Conservation (phyloP, 1,139 yeast genomes). For the Pichia inconspicua region DNA sequence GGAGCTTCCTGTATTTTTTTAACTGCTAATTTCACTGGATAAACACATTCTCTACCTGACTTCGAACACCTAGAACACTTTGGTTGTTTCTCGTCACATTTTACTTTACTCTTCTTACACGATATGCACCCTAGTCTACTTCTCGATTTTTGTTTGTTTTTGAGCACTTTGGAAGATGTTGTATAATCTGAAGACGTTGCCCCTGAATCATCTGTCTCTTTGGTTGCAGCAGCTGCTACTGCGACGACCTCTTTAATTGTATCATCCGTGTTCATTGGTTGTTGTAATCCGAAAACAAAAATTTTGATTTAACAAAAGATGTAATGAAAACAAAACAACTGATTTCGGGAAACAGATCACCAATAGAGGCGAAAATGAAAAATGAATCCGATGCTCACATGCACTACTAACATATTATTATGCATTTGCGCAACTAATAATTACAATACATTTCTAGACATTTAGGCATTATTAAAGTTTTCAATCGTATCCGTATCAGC, state of each 20-base stretch:
- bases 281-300: not conserved
- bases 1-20: not conserved
- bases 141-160: not conserved
- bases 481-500: constrained; percentile 1
- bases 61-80: constrained; percentile 14
- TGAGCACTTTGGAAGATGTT: not conserved
- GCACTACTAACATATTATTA: too few relatives aligned
- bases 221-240: not conserved
- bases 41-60: constrained; percentile 12
- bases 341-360: not conserved
- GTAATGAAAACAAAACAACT: too few relatives aligned
- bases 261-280: not conserved
- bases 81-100: constrained; percentile 86
- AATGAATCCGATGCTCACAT: not conserved
- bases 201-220: not conserved
- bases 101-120: constrained; percentile 80
- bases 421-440: not conserved
- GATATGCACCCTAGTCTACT: constrained; percentile 60
- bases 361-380: not conserved
- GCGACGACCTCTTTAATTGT: not conserved
- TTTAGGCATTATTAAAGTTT: not conserved
- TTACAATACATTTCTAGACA: not conserved
- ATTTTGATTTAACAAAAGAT: too few relatives aligned
- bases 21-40: constrained; percentile 6
- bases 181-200: not conserved